Percentiles rank a stretch among this genome's conserved stretches.
These are phyloP conservation scores for Leishmania major DNA, from an alignment of 208 protist genomes.

Conservation along the genomic window DNA sequence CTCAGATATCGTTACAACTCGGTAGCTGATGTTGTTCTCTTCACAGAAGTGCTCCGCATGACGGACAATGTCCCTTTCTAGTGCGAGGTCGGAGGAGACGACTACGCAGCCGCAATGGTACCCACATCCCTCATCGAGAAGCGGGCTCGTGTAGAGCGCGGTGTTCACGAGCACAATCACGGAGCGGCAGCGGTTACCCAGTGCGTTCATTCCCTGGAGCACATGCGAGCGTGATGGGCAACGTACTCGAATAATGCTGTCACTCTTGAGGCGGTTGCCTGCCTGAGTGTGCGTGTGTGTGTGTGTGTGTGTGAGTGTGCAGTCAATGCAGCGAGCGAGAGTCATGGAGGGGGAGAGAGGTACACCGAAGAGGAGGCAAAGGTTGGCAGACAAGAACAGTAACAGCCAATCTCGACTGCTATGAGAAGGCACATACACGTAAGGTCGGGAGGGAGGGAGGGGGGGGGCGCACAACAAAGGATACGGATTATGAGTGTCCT, in stretches of 20 bases:
- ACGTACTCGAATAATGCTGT: not conserved
- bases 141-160: not conserved
- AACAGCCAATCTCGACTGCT: not conserved
- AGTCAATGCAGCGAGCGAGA: not conserved
- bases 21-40: constrained; percentile 2
- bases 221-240: not conserved
- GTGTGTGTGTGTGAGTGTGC: not conserved
- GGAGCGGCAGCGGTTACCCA: constrained; percentile 36
- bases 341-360: not conserved
- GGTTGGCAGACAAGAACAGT: not conserved
- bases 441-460: not conserved
- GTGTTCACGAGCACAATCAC: constrained; percentile 36
- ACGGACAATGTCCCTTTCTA: not conserved
- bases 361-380: not conserved
- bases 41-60: constrained; percentile 2
- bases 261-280: not conserved
- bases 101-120: constrained; percentile 32
- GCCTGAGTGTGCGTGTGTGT: not conserved
- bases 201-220: constrained; percentile 40
- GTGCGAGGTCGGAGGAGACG: not conserved
- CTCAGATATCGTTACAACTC: not conserved
- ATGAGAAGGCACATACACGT: not conserved
- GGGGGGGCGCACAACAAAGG: not conserved
- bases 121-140: constrained; percentile 7
- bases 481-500: not conserved